A percentile compares a stretch with the other conserved stretches of the same genome.
Evolutionary conservation across 1,139 yeast species (phyloP).

Genomic region (Arxiozyma bovina): DNA sequence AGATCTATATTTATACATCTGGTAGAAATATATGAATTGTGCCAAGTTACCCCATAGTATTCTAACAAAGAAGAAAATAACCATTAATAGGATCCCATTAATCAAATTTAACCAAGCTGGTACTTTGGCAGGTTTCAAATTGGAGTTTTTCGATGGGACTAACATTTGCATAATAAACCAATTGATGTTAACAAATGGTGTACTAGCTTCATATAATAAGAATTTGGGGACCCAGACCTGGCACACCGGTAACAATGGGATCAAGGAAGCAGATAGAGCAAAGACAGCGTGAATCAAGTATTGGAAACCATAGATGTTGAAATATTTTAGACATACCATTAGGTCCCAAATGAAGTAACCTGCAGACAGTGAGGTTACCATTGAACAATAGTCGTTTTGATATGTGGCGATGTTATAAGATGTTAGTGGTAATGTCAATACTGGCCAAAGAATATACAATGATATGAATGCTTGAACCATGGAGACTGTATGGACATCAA

Average conservation of each 20-base stretch:
- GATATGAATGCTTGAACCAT: conserved; percentile 68
- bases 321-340: conserved; percentile 52
- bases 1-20: conserved; percentile 33
- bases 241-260: conserved; percentile 61
- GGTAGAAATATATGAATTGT: conserved; percentile 32
- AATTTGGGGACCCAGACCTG: conserved; percentile 79
- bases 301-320: conserved; percentile 66
- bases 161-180: conserved; percentile 84
- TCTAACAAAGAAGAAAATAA: conserved; percentile 67
- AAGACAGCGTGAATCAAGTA: conserved; percentile 71
- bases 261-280: conserved; percentile 45
- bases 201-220: conserved; percentile 77
- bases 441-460: conserved; percentile 33
- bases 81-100: conserved; percentile 66
- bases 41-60: conserved; percentile 86
- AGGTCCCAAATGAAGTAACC: conserved; percentile 94
- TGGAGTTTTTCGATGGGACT: conserved; percentile 21
- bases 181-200: conserved; percentile 89
- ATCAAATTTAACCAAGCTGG: conserved; percentile 47
- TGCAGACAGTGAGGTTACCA: conserved; percentile 59
- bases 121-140: conserved; percentile 21
- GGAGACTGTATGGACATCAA: conserved; percentile 84
- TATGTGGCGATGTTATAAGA: conserved; percentile 29
- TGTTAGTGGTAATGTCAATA: conserved; percentile 19
- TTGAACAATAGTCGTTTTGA: conserved; percentile 65